Conservation (phyloP, 2,329 filamentous ascomycete species). For the Phaeophleospora eucalypticola region DNA sequence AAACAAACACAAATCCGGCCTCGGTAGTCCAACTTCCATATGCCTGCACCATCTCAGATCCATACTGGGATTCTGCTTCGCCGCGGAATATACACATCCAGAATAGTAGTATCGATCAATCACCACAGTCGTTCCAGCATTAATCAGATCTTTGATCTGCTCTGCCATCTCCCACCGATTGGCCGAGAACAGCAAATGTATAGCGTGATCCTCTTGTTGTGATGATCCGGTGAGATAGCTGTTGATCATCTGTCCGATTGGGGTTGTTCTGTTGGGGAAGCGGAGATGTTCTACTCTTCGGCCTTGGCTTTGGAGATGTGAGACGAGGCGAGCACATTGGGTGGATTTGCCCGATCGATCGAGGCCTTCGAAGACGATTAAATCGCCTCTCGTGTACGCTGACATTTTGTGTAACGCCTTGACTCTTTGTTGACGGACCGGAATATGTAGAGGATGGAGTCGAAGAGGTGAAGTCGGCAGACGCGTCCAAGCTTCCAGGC, state of each 20-base stretch:
- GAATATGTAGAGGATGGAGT: too few relatives aligned
- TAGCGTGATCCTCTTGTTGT: constrained; percentile 79
- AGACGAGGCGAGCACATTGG: constrained; percentile 68
- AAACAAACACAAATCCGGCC: constrained; percentile 83
- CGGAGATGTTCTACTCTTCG: constrained; percentile 55
- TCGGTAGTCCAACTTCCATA: constrained; percentile 80
- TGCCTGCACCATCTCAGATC: constrained; percentile 74
- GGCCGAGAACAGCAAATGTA: constrained; percentile 84
- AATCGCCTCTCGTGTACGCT: constrained; percentile 50
- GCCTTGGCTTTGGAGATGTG: constrained; percentile 49
- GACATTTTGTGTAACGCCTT: constrained; percentile 1
- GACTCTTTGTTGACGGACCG: too few relatives aligned
- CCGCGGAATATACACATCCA: constrained; percentile 87
- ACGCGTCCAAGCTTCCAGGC: not conserved
- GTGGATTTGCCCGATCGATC: constrained; percentile 91
- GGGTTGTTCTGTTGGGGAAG: constrained; percentile 75
- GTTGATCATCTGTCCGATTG: constrained; percentile 84
- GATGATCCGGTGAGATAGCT: constrained; percentile 68
- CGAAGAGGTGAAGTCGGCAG: not conserved
- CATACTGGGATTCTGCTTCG: constrained; percentile 71
- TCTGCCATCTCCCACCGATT: constrained; percentile 75
- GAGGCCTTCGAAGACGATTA: constrained; percentile 83
- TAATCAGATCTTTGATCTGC: constrained; percentile 46
- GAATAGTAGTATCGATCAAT: constrained; percentile 95
- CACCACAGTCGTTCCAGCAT: constrained; percentile 68